Base-by-base conservation (phyloP, 805 yeast genomes). In the Suhomyces xylopsoci region DNA sequence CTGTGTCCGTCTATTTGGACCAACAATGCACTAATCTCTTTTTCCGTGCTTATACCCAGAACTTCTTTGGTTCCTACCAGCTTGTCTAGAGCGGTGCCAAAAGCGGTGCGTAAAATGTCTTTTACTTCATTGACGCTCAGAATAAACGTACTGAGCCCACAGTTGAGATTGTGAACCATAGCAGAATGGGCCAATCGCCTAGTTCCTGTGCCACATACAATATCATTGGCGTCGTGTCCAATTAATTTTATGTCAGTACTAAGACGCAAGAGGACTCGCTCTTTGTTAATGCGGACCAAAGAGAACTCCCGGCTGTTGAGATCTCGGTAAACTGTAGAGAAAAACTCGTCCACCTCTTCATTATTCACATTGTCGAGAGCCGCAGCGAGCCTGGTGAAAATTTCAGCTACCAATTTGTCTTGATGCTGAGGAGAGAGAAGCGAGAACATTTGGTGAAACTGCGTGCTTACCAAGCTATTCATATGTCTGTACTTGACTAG, bases 371-470 rank as follows among this genome's bases (percentile, higher is more conserved):
- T 52, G 17, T 57, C 56, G 32, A 61, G 47, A 14, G 58, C 45
- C 10, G 50, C 51, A 9, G 50, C 34, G 50, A 56, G 36, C 14
- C 34, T 34, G 26, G 45, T 19, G 3, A 58, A 48, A 28, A 58
- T 49, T 12, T 41, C 40, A 3, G 51, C 41, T 28, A 51, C 42
- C 62, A 62, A 62, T 32, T 50, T 36, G 20, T 44, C 46, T 14
- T 53, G 34, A 3, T 45, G 30, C 20, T 49, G 46, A 2, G 44
- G 54, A 9, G 55, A 36, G 17, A 59, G 40, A 7, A 49, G 26
- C 4, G 62, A 54, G 34, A 64, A 48, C 49, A 58, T 58, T 43
- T 61, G 67, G n/a, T 59, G 45, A 43, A 63, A 65, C 45, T 62
- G 63, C 3, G 49, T 12, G 14, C 38, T 42, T 2, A 48, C 41